phyloP scores from a whole-genome alignment of 805 yeast species.

The Lipomyces sp. region DNA sequence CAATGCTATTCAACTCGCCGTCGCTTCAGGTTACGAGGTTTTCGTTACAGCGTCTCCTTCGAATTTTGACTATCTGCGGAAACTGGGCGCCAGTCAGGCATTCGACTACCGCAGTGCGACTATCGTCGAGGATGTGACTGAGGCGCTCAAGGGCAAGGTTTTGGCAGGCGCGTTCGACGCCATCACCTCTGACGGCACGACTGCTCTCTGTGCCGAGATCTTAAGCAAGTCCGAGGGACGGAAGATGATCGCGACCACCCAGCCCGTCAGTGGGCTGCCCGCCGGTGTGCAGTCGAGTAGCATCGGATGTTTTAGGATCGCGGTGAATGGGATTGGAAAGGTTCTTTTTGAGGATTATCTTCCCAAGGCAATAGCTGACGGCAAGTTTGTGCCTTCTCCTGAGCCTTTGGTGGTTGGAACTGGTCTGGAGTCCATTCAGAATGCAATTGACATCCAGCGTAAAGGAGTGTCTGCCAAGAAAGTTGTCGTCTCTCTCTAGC shows the following conservation, averaged over 20 bases:
- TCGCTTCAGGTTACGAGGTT: slow-evolving; percentile 46
- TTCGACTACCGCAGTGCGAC: slow-evolving; percentile 52
- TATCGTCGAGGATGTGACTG: slow-evolving; percentile 21
- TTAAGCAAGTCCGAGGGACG: background rate
- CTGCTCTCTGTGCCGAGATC: background rate
- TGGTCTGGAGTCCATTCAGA: slow-evolving; percentile 31
- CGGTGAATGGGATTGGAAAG: too few species aligned
- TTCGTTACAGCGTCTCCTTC: slow-evolving; percentile 53
- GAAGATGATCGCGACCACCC: slow-evolving; percentile 1
- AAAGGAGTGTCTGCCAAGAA: slow-evolving; percentile 32
- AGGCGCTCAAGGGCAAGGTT: background rate
- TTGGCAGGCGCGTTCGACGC: background rate
- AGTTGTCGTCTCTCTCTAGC: slow-evolving; percentile 27
- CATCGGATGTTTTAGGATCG: too few species aligned
- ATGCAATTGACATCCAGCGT: slow-evolving; percentile 26
- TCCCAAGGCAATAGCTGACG: slow-evolving; percentile 4
- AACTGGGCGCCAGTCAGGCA: slow-evolving; percentile 51
- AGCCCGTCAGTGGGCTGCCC: background rate
- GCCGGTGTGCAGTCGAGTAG: too few species aligned
- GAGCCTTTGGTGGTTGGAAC: slow-evolving; percentile 26
- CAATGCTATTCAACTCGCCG: slow-evolving; percentile 57
- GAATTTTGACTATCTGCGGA: slow-evolving; percentile 43
- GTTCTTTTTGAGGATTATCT: too few species aligned
- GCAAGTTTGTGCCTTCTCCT: slow-evolving; percentile 10
- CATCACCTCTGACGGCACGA: background rate